These are phyloP conservation scores for Brassica incana DNA, from an alignment of 345 rosid genomes.

Conservation along the genomic window DNA sequence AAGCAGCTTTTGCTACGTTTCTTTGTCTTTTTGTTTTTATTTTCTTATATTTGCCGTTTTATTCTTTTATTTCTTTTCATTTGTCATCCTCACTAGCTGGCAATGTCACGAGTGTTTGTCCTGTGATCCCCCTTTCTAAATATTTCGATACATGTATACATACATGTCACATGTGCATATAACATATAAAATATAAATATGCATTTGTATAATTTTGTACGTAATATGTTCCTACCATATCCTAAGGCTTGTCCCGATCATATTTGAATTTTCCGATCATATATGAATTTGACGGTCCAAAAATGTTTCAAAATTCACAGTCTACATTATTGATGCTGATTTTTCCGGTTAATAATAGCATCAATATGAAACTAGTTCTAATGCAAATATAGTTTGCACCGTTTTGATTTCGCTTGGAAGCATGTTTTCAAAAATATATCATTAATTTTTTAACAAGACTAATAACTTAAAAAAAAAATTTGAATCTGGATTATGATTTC, in stretches of 20 bases:
- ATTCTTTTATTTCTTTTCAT: conserved; percentile 41
- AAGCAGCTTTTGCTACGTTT: conserved; percentile 43
- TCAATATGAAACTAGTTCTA: neutral
- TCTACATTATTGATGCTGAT: conserved; percentile 18
- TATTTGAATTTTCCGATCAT: conserved; percentile 5
- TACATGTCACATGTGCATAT: conserved; percentile 32
- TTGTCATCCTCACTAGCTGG: conserved; percentile 47
- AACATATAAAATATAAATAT: conserved; percentile 4
- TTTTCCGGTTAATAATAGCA: conserved; percentile 1
- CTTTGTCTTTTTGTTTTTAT: conserved; percentile 46
- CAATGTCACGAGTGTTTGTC: conserved; percentile 51
- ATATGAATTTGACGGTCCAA: conserved; percentile 28
- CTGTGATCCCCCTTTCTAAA: conserved; percentile 39
- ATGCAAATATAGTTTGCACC: neutral
- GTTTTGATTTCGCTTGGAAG: neutral
- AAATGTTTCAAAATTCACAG: conserved; percentile 27
- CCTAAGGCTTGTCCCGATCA: conserved; percentile 28
- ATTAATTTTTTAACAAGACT: neutral
- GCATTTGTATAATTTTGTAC: conserved; percentile 12
- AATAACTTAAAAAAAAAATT: neutral
- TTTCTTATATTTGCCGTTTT: conserved; percentile 41
- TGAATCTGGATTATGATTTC: neutral
- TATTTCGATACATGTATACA: conserved; percentile 29
- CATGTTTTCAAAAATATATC: neutral
- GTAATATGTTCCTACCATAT: conserved; percentile 33